Base-by-base conservation (phyloP, 805 yeast genomes). In the Suhomyces sp. region DNA sequence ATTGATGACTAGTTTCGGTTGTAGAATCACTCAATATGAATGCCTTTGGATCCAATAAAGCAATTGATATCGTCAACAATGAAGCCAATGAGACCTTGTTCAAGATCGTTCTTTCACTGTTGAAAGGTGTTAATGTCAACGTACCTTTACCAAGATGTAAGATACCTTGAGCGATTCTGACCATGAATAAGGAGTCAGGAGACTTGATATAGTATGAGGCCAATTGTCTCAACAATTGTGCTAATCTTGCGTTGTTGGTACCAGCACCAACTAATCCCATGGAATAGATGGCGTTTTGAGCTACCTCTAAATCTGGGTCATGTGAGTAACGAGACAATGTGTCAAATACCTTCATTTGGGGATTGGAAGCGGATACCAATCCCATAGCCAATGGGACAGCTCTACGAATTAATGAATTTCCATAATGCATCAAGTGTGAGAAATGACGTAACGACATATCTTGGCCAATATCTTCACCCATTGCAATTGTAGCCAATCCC, bases 201-300 rank as follows among this genome's bases (percentile, higher is more conserved):
- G 91, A 95, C 54, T 90, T 85, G 35, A 85, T 76, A 60, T 93
- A 95, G 61, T 93, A 93, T 36, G 87, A 80, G 1, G 98, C 98
- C 50, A 93, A 74, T 63, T 93, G 98, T 62, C 98, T 79, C 54
- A 93, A 74, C 45, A 93, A 73, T 68, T 93, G 98, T 3, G 98
- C 98, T 46, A 93, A 73, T 68, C 99, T 83, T 6, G 99, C 98
- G 58, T 93, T 93, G 65, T 93, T 91, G 19, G 98, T 93, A 65
- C 99, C 99, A 14, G 98, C 93, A 58, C 98, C 98, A 50, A 91
- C 95, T 44, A 93, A 68, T 36, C 99, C 99, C 98, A 93, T 90
- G 28, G 96, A 81, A 53, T 87, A 91, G 45, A 93, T 88, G 14
- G 98, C 88, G 57, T 90, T 93, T 58, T 83, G 82, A 5, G 98